Evolutionary conservation across 805 yeast species (phyloP), one percentile per base, ranked within the genome.

Genomic region (Metschnikowia chrysomelidarum): DNA sequence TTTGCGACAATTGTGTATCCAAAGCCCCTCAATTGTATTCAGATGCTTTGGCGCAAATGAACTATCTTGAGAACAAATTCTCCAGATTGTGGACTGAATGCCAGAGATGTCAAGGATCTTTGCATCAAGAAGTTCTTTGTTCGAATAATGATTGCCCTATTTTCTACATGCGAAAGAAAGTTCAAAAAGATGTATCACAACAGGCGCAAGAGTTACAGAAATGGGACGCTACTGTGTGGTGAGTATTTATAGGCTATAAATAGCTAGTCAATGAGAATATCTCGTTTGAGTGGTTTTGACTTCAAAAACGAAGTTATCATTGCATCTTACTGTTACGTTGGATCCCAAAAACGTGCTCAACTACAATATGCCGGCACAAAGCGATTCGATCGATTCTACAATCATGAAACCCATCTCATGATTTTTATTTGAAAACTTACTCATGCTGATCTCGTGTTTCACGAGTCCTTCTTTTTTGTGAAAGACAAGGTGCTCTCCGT

Each of bases 21-120:
- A 55, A 53, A 27, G 60, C 57, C 3, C 88, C 93, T 2, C 83
- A 78, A 48, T 59, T 89, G 17, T 93, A 87, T 53, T 79, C 87
- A n/a, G 77, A 80, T 40, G 88, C 93, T 8, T 62, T 93, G 30
- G 82, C 85, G 3, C 81, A 78, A 40, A 80, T 89, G 71, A 83
- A 87, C 55, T 79, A 77, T 27, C 62, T 91, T 41, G 96, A 93
- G 56, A 75, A 78, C 41, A 81, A 82, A 49, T 93, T 87, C 51
- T 80, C 95, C 3, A 70, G 94, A 46, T 64, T 93, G 44, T 93
- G 99, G 99, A 91, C 98, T 0, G 95, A 93, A 56, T 94, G 99
- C 58, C 99, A 93, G 64, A 69, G 97, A 40, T 93, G 98, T 60
- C 97, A 94, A 51, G 98, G 98, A 0, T 85, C 93, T 17, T 65